Percentiles rank a stretch among this genome's conserved stretches.
Evolutionary conservation across 306 rosid species (phyloP).

Genomic region (Arachis stenosperma): DNA sequence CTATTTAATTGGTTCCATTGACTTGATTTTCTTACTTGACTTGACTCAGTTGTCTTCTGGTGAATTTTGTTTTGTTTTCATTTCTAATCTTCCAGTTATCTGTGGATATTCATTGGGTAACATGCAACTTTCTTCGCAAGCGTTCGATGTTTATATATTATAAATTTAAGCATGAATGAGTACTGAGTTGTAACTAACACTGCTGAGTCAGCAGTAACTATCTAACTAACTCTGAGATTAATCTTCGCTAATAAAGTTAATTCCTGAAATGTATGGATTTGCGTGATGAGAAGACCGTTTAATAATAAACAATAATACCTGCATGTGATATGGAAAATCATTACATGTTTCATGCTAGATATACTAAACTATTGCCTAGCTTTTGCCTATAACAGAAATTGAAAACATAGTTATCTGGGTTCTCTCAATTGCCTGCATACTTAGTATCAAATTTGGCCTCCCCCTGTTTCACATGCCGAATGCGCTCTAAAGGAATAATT

Average conservation of each 20-base stretch:
- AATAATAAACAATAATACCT: neutral
- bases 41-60: neutral
- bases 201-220: no score
- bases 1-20: no score
- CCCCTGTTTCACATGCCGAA: no score
- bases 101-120: neutral
- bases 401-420: no score
- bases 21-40: neutral
- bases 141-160: neutral
- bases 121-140: neutral
- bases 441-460: no score
- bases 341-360: neutral
- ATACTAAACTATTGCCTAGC: neutral
- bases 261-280: neutral
- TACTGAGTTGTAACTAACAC: neutral
- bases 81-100: neutral
- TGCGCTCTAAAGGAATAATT: no score
- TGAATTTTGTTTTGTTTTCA: neutral
- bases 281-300: neutral
- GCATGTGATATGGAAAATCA: conserved; percentile 8
- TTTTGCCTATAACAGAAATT: neutral
- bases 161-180: neutral
- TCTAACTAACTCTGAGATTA: no score
- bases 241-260: neutral
- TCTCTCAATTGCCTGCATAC: no score